phyloP scores from a whole-genome alignment of 148 eudicot genomes.

The Rhododendron molle region DNA sequence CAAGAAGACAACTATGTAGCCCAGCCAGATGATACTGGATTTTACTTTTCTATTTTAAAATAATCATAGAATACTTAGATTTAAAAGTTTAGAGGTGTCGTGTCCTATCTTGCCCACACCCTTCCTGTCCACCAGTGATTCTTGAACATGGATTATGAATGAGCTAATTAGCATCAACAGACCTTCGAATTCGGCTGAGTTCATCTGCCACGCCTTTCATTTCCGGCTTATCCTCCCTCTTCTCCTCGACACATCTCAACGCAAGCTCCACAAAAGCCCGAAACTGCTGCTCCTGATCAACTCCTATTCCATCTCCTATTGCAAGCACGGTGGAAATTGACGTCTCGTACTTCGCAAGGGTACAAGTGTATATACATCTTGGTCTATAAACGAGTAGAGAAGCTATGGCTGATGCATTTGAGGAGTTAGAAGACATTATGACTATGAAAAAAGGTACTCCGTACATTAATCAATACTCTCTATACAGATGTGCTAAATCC shows the following conservation, averaged over 20 bases:
- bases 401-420: too few relatives aligned
- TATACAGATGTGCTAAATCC: too few relatives aligned
- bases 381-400: too few relatives aligned
- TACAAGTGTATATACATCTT: too few relatives aligned
- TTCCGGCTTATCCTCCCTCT: constrained; percentile 6
- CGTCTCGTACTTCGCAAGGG: neutral
- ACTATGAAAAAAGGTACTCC: too few relatives aligned
- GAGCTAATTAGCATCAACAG: neutral
- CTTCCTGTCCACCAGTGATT: neutral
- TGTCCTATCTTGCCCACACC: neutral
- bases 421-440: too few relatives aligned
- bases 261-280: constrained; percentile 11
- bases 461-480: too few relatives aligned
- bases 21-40: neutral
- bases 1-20: too few relatives aligned
- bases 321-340: neutral
- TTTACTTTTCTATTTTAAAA: neutral
- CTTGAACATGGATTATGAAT: neutral
- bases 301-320: neutral
- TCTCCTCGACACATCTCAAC: constrained; percentile 1
- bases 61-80: neutral
- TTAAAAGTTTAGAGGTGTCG: neutral
- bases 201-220: constrained; percentile 10
- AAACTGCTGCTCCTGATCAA: neutral
- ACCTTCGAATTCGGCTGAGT: constrained; percentile 10